Evolutionary conservation across 2,329 filamentous ascomycete genomes (phyloP).

Genomic region (Blumeria graminis): DNA sequence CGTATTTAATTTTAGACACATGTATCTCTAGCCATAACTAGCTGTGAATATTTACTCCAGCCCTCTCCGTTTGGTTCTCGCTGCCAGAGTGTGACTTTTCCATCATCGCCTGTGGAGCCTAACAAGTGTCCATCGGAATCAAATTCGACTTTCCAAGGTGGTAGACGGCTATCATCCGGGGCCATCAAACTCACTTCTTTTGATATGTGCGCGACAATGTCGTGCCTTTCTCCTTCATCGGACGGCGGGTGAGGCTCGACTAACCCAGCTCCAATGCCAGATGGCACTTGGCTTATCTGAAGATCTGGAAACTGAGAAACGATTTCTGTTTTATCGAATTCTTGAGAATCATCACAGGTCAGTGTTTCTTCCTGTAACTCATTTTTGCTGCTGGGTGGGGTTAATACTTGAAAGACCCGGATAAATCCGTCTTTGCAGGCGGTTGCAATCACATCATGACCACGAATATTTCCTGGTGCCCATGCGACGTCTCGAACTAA

Average conservation of each 20-base stretch:
- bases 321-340: slow-evolving; percentile 9
- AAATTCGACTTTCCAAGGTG: slow-evolving; percentile 55
- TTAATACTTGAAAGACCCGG: slow-evolving; percentile 63
- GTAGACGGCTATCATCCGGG: slow-evolving; percentile 30
- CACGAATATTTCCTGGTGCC: slow-evolving; percentile 76
- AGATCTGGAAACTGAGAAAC: slow-evolving; percentile 1
- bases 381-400: slow-evolving; percentile 26
- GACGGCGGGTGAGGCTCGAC: slow-evolving; percentile 21
- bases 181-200: slow-evolving; percentile 42
- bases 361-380: slow-evolving; percentile 16
- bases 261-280: slow-evolving; percentile 28
- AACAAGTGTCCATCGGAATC: slow-evolving; percentile 47
- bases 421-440: slow-evolving; percentile 82
- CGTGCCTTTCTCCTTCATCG: slow-evolving; percentile 29
- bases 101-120: slow-evolving; percentile 55
- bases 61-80: slow-evolving; percentile 18
- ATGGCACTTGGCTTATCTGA: slow-evolving; percentile 17
- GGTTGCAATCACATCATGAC: slow-evolving; percentile 75
- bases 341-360: slow-evolving; percentile 9
- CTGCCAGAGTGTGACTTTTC: slow-evolving; percentile 35
- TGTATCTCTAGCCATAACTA: slow-evolving; percentile 10
- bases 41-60: slow-evolving; percentile 14
- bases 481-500: slow-evolving; percentile 76
- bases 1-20: background rate
- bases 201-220: slow-evolving; percentile 30